Percentiles rank a stretch among this genome's conserved stretches.
Evolutionary conservation across 169 alveolate genomes (phyloP).

Genomic region (Eimeria acervulina): DNA sequence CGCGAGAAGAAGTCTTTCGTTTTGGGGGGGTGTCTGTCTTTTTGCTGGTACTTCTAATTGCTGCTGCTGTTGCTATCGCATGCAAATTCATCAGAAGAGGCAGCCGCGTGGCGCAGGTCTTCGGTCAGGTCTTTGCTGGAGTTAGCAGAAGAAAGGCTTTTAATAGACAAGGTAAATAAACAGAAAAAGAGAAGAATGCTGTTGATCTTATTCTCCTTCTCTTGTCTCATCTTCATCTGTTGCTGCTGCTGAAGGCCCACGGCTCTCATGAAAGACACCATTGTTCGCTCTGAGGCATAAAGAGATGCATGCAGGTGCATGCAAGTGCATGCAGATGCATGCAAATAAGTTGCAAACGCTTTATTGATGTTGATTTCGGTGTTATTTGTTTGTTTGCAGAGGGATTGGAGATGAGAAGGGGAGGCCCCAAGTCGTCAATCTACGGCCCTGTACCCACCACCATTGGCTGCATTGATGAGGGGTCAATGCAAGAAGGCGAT

Average conservation of each 20-base stretch:
- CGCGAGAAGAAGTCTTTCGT: neutral
- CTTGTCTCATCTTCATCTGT: neutral
- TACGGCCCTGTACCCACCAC: conserved; percentile 54
- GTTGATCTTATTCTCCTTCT: neutral
- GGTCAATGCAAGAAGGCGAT: neutral
- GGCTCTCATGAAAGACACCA: too few species aligned
- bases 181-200: neutral
- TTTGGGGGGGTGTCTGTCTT: neutral
- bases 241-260: neutral
- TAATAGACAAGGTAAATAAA: neutral
- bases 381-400: neutral
- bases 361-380: too few species aligned
- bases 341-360: too few species aligned
- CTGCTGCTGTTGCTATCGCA: neutral
- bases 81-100: conserved; percentile 9
- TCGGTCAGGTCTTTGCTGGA: neutral
- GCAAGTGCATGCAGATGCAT: neutral
- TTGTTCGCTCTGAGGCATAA: neutral
- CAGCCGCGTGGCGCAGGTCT: neutral
- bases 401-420: conserved; percentile 5
- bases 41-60: neutral
- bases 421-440: neutral
- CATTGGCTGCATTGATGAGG: conserved; percentile 45
- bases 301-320: neutral
- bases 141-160: neutral